phyloP scores from a whole-genome alignment of 768 basidiomycete genomes.

The Candolleomyces efflorescens region DNA sequence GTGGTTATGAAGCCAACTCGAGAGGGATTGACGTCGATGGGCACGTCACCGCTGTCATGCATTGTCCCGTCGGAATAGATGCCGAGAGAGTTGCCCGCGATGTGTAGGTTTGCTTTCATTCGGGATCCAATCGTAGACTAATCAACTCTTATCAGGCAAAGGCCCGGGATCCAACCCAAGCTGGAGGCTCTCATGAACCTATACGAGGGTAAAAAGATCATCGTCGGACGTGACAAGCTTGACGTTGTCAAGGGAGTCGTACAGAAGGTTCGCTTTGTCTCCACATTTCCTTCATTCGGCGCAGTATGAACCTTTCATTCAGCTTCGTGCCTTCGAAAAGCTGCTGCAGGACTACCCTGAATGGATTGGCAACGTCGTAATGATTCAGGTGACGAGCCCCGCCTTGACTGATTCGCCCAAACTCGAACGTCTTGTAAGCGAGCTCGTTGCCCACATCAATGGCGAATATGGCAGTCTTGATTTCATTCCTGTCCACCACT shows the following conservation, averaged over 20 bases:
- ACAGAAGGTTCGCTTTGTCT: slow-evolving; percentile 66
- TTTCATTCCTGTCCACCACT: slow-evolving; percentile 97
- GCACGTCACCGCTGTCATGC: slow-evolving; percentile 73
- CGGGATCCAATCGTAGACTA: neutral
- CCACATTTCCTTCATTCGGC: neutral
- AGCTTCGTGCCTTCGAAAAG: slow-evolving; percentile 95
- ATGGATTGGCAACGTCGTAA: slow-evolving; percentile 88
- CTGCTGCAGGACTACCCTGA: slow-evolving; percentile 90
- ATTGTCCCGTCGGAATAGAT: slow-evolving; percentile 96
- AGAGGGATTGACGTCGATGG: slow-evolving; percentile 82
- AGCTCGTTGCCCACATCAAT: slow-evolving; percentile 93
- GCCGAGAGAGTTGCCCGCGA: slow-evolving; percentile 85
- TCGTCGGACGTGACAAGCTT: slow-evolving; percentile 94
- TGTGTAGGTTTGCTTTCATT: slow-evolving; percentile 40
- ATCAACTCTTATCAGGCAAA: slow-evolving; percentile 34
- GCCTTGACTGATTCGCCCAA: slow-evolving; percentile 90
- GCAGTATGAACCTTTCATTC: neutral
- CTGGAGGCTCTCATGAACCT: slow-evolving; percentile 75
- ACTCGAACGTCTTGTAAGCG: slow-evolving; percentile 89
- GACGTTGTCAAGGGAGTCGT: slow-evolving; percentile 98
- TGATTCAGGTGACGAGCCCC: slow-evolving; percentile 93
- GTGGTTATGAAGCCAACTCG: slow-evolving; percentile 83
- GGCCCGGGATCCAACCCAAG: slow-evolving; percentile 87
- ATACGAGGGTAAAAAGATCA: slow-evolving; percentile 97
- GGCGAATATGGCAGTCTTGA: slow-evolving; percentile 92